Evolutionary conservation across 192 early-diverging fungal species (phyloP).

Genomic region (Backusella australiensis): DNA sequence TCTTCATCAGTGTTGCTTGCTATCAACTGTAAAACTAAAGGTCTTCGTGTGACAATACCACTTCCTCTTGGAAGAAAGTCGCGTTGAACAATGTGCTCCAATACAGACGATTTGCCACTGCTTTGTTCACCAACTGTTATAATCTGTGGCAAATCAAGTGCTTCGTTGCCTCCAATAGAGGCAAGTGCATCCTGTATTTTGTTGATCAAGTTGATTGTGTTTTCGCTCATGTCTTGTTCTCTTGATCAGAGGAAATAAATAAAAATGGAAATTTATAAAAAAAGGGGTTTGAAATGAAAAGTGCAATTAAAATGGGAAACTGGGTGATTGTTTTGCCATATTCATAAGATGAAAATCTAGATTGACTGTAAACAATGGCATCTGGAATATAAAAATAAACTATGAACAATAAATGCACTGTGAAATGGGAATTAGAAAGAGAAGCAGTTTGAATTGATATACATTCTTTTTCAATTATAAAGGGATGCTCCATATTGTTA

Average conservation of each 20-base stretch:
- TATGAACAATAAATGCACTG: not conserved
- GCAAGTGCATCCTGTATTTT: slow-evolving; percentile 79
- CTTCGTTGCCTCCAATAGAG: slow-evolving; percentile 63
- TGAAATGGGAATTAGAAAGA: not conserved
- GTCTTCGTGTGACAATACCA: slow-evolving; percentile 79
- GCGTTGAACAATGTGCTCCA: slow-evolving; percentile 94
- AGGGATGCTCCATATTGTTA: not conserved
- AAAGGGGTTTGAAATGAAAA: not conserved
- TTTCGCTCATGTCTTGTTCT: slow-evolving; percentile 54
- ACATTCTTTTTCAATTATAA: slow-evolving; percentile 5
- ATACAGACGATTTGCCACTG: slow-evolving; percentile 92
- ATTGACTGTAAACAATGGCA: too few species aligned
- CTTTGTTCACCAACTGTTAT: slow-evolving; percentile 82
- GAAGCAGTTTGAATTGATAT: not conserved
- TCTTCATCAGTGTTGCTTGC: slow-evolving; percentile 44
- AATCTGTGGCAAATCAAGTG: slow-evolving; percentile 76
- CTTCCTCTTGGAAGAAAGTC: slow-evolving; percentile 94
- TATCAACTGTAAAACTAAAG: slow-evolving; percentile 75
- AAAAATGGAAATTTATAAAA: slow-evolving; percentile 3
- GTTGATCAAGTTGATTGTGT: slow-evolving; percentile 71
- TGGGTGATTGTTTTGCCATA: not conserved
- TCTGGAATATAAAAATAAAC: too few species aligned
- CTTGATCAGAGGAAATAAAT: slow-evolving; percentile 10
- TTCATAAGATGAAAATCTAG: too few species aligned
- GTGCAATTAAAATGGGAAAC: not conserved